Evolutionary conservation across 2,329 filamentous ascomycete genomes (phyloP), one percentile per base, ranked within the genome.

Genomic region (Didymellaceae sp.): DNA sequence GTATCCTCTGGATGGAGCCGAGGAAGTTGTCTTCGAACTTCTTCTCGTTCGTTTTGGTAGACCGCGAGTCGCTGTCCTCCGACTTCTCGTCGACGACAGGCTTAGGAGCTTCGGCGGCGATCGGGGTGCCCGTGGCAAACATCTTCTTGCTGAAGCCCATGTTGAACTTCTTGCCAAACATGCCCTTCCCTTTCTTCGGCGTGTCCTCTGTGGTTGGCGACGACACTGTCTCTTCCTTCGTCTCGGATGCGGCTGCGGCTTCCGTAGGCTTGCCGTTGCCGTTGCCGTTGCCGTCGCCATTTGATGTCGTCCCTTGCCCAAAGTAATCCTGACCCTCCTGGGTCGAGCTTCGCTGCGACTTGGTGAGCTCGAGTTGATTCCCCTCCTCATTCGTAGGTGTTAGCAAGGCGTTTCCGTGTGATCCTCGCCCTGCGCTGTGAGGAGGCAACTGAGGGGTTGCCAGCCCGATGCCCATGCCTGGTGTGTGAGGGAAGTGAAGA

Each of bases 91-190:
- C 90, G 1, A 85, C 80, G 1, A 86, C 80, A 0, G 90, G 86
- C 70, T 94, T 95, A 52, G 89, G 85, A 3, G 74, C 75, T 57
- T 88, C 83, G 5, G 82, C 82, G 5, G 82, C 82, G 4, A 63
- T 50, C 1, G 82, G 78, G 2, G 86, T 87, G 13, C 90, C 84
- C 2, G 62, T 66, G 10, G 86, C 86, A 11, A 93, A 80, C 74
- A 96, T 96, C 78, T 95, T 97, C 65, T 87, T 88, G 60, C 87
- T 86, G 65, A 93, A 91, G 0, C 87, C 86, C 78, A 83, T 83
- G 38, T 88, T 86, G 72, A 96, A 92, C 63, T 90, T 90, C 76
- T 92, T 94, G 33, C 88, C 86, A 69, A 96, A 95, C 5, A 90
- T 78, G 41, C 78, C 75, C 46, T 80, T 86, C 59, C 84, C 83